Evolutionary conservation across 805 yeast species (phyloP), one percentile per base, ranked within the genome.

Genomic region (Ascoidea tarda): DNA sequence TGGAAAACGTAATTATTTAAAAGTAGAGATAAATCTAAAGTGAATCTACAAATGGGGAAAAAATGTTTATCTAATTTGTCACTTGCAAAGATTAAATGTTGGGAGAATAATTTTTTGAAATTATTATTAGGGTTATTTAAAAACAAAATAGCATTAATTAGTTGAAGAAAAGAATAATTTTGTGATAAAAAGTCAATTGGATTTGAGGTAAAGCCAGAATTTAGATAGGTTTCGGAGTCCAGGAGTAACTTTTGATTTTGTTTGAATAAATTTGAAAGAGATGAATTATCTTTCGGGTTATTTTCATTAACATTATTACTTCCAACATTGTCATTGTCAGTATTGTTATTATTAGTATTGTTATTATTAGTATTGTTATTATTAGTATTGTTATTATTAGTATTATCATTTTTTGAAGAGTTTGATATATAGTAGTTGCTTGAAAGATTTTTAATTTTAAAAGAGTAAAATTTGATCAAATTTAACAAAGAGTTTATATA

Each of bases 41-140:
- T 61, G 45, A 73, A 67, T 51, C 64, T 60, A 14, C 65, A 71
- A 33, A 81, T 62, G 0, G 84, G 82, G 60, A 78, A 38, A 38
- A 14, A 14, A 38, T 8, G 14, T 38, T 38, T 8, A 38, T 38
- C 44, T 10, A 10, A 10, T 4, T 38, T 67, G 52, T 70, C 72
- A 53, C 75, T 72, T 50, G 80, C 77, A 72, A 82, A 81, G 66
- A 83, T 70, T 49, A 79, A 67, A 57, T 81, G 86, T 60, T 83
- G 87, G 51, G 75, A 77, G 59, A 74, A 79, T 33, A 73, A 65
- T 63, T 82, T 82, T 55, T 76, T 79, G 65, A 82, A 82, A 0
- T 81, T 66, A 61, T 78, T 70, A 60, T 79, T 79, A n/a, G 81
- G 72, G 58, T 75, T 78, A 54, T 75, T 75, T 46, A 81, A 65